Evolutionary conservation across 257 asterid species (phyloP), one percentile per base, ranked within the genome.

Genomic region (Plantago elongata): DNA sequence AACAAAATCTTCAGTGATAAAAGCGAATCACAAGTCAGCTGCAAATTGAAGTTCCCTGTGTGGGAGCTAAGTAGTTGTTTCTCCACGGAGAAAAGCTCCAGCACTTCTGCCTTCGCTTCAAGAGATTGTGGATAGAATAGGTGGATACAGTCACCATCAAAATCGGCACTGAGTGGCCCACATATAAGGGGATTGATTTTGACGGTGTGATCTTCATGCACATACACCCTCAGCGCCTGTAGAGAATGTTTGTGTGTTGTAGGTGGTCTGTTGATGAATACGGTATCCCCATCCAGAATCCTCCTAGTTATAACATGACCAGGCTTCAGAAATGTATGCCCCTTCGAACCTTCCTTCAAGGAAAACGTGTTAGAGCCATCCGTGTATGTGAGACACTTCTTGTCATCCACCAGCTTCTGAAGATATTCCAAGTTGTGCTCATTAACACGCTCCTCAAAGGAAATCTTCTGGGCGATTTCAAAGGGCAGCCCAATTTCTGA

Each of bases 231-330:
- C 37, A 93, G 66, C 2, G 96, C 99, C 70, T 93, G 99, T 60
- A 93, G 77, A 9, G 99, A 93, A 64, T 93, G 99, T 68, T 93
- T 93, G 70, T 93, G 99, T 2, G 99, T 93, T 5, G 99, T 93
- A 4, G 99, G 97, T 62, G 99, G 99, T 68, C 99, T 78, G 54
- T 93, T 89, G 60, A 89, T 85, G 72, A 93, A 93, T 51, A 89
- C 97, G 18, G 77, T 82, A 72, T 93, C 99, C 42, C 99, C 97
- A 67, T 93, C 96, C 97, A 93, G 83, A 51, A 93, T 89, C 51
- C 95, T 83, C 17, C 99, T 74, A 50, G 87, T 97, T 44, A 93
- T 95, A 52, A 93, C 83, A 67, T 93, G 99, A 48, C 99, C 97
- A 3, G 86, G 96, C 73, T 89, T 82, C 60, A 93, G 69, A 82